Percentiles rank a stretch among this genome's conserved stretches.
Evolutionary conservation across 2,329 filamentous ascomycete species (phyloP).

Genomic region (Purpureocillium lavendulum): DNA sequence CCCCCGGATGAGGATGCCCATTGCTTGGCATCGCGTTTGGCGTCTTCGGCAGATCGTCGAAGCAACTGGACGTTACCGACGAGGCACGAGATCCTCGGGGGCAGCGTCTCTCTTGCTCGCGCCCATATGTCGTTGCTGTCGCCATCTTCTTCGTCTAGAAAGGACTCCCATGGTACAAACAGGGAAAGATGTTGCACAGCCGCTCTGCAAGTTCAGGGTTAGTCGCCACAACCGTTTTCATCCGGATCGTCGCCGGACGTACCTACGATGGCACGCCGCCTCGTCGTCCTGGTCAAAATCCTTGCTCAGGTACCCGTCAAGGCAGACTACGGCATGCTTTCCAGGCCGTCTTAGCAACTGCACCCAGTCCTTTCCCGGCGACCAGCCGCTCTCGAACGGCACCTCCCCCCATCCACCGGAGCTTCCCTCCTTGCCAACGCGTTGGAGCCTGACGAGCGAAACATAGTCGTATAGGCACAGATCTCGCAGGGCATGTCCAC

Average conservation of each 20-base stretch:
- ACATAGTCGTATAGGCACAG: conserved; percentile 5
- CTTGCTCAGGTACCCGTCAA: conserved; percentile 2
- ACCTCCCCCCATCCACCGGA: not conserved
- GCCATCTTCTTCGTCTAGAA: not conserved
- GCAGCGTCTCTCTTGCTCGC: conserved; percentile 1
- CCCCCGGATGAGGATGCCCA: too few relatives aligned
- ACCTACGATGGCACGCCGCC: not conserved
- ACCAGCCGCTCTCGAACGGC: not conserved
- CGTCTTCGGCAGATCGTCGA: not conserved
- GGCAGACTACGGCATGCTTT: not conserved
- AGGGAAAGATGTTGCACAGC: conserved; percentile 4
- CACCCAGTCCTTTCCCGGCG: not conserved
- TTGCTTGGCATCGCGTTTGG: not conserved
- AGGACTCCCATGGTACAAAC: conserved; percentile 6
- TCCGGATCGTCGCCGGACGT: not conserved
- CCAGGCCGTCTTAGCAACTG: not conserved
- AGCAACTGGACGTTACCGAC: not conserved
- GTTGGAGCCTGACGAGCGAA: conserved; percentile 3
- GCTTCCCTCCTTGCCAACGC: not conserved
- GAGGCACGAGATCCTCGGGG: not conserved
- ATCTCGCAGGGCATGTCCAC: not conserved
- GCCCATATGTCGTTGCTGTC: conserved; percentile 7
- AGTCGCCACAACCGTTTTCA: not conserved
- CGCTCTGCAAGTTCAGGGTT: not conserved
- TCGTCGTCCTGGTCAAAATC: conserved; percentile 1